These are phyloP conservation scores for Cladophialophora immunda DNA, from an alignment of 2,329 filamentous ascomycete species.

Conservation along the genomic window DNA sequence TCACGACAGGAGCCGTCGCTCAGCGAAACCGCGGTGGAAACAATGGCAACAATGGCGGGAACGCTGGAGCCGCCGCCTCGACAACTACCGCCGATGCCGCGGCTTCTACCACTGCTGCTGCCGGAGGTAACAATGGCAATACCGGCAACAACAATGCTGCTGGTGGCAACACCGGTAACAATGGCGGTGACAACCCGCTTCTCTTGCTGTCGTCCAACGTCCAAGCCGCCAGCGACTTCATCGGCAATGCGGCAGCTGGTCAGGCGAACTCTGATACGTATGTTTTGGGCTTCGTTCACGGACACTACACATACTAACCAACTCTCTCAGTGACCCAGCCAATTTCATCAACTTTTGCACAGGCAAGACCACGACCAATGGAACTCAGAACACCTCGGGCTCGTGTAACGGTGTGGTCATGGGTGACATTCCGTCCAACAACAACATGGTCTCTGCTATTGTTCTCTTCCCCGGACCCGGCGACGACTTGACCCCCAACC, in stretches of 20 bases:
- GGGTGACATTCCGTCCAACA: conserved; percentile 62
- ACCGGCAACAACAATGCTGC: conserved; percentile 22
- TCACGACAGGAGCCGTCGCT: conserved; percentile 29
- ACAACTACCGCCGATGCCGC: conserved; percentile 32
- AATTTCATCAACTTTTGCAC: conserved; percentile 70
- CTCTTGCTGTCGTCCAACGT: conserved; percentile 31
- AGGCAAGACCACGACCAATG: conserved; percentile 64
- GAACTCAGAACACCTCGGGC: conserved; percentile 58
- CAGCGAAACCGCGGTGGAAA: conserved; percentile 36
- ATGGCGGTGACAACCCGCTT: conserved; percentile 27
- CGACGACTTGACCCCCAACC: conserved; percentile 52
- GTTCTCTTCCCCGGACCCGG: conserved; percentile 58
- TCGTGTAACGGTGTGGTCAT: conserved; percentile 69
- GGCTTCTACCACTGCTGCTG: conserved; percentile 6
- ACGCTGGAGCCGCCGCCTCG: conserved; percentile 21
- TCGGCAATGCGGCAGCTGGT: conserved; percentile 27
- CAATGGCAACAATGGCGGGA: conserved; percentile 30
- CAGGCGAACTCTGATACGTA: conserved; percentile 36
- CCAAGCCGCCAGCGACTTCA: conserved; percentile 34
- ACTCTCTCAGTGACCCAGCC: conserved; percentile 46
- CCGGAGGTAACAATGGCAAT: conserved; percentile 12
- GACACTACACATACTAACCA: conserved; percentile 22
- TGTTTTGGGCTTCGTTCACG: conserved; percentile 13
- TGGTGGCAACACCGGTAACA: conserved; percentile 26
- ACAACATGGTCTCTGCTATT: conserved; percentile 65